Conservation (phyloP, 768 basidiomycete species). For the Termitomyces heimii region DNA sequence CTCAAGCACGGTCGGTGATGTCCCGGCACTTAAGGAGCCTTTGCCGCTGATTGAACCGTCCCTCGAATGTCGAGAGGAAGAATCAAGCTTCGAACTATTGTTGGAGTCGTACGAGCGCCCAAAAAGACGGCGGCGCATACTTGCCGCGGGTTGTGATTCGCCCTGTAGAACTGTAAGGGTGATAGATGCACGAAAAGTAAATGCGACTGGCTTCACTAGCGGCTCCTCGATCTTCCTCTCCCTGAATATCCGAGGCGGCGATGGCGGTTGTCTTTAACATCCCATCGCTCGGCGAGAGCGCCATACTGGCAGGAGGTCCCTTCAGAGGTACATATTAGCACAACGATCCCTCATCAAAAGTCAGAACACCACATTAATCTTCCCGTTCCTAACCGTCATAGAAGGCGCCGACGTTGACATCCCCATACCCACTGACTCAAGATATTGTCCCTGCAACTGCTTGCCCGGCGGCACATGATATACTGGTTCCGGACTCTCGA, state of each 20-base stretch:
- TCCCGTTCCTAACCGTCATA: slow-evolving; percentile 12
- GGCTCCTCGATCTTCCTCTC: slow-evolving; percentile 45
- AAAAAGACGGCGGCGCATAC: slow-evolving; percentile 51
- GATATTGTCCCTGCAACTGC: slow-evolving; percentile 32
- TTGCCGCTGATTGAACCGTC: slow-evolving; percentile 13
- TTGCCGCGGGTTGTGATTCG: slow-evolving; percentile 37
- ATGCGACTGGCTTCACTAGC: slow-evolving; percentile 61
- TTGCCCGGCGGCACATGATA: not conserved
- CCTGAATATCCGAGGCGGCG: slow-evolving; percentile 25
- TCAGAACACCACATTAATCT: slow-evolving; percentile 15
- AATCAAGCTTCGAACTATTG: slow-evolving; percentile 17
- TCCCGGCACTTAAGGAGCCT: slow-evolving; percentile 10
- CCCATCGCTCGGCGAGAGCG: slow-evolving; percentile 58
- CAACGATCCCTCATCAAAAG: not conserved
- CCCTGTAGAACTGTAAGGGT: slow-evolving; percentile 34
- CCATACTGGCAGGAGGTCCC: slow-evolving; percentile 44
- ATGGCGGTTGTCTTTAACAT: slow-evolving; percentile 41
- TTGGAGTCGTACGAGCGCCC: slow-evolving; percentile 52
- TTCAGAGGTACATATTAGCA: slow-evolving; percentile 19
- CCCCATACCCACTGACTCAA: slow-evolving; percentile 4
- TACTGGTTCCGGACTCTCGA: not conserved
- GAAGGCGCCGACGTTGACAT: slow-evolving; percentile 12
- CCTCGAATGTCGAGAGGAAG: slow-evolving; percentile 18
- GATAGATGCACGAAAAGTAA: not conserved
- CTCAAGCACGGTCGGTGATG: slow-evolving; percentile 19